Conservation (phyloP, 345 rosid genomes). For the thale cress (Arabidopsis thaliana) region DNA sequence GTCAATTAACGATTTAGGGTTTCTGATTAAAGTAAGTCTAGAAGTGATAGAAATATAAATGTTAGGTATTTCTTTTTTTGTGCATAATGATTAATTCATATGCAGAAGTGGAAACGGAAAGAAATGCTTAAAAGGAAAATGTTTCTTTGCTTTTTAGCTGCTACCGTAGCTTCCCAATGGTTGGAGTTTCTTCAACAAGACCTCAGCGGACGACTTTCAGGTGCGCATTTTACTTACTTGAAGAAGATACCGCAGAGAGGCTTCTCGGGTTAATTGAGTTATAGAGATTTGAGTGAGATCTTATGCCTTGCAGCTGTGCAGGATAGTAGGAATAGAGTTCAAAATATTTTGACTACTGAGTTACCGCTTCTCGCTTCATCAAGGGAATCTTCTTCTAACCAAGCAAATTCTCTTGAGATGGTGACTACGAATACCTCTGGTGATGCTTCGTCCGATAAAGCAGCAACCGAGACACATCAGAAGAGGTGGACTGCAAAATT, state of each 20-base stretch:
- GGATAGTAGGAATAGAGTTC: constrained; percentile 86
- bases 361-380: constrained; percentile 67
- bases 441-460: constrained; percentile 45
- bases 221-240: constrained; percentile 41
- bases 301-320: constrained; percentile 66
- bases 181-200: constrained; percentile 93
- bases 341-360: constrained; percentile 68
- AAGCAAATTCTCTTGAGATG: constrained; percentile 44
- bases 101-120: constrained; percentile 39
- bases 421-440: constrained; percentile 40
- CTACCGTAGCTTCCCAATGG: constrained; percentile 93
- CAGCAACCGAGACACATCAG: constrained; percentile 59
- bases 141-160: constrained; percentile 66
- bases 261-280: constrained; percentile 15
- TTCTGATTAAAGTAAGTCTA: constrained; percentile 12
- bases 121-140: constrained; percentile 40
- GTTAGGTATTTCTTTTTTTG: constrained; percentile 21
- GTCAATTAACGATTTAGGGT: not conserved
- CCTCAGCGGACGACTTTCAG: constrained; percentile 86
- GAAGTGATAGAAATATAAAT: constrained; percentile 11
- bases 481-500: constrained; percentile 71
- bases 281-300: constrained; percentile 27
- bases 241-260: not conserved
- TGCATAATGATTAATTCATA: constrained; percentile 33
- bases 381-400: constrained; percentile 65